Base-by-base conservation (phyloP, 345 rosid species). In the Citrus inodora region DNA sequence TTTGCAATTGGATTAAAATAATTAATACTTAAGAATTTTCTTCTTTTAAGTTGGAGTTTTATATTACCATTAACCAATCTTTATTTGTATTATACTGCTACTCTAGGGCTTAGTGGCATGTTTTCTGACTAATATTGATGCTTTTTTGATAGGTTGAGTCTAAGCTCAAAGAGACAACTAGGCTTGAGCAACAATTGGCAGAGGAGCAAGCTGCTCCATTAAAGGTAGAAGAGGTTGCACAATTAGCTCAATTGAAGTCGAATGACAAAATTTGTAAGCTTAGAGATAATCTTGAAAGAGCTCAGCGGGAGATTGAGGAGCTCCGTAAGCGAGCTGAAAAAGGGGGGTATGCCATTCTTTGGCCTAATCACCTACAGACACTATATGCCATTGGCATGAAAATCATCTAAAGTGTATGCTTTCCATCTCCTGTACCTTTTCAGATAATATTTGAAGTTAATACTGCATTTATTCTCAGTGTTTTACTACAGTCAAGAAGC, bases 161-260 rank as follows among this genome's bases (percentile, higher is more conserved):
- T 25, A 25, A 25, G 27, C 27, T 25, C 27, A 25, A 25, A 25
- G 1, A 25, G 27, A 25, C 27, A 25, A 25, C 27, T 25, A 25
- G 27, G 27, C 89, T 95, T n/a, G 97, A 95, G 79, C 92, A 78
- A 73, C 90, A 90, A 78, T 65, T 95, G 67, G 90, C 91, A 3
- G 94, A 87, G 78, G 99, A 95, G 83, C 93, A 92, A 80, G 94
- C 93, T 4, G 94, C 95, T 11, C 83, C 95, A 75, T 82, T 88
- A 66, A 88, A 77, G 77, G 91, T 94, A 11, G 94, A 95, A 71
- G 86, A 87, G 89, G 81, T 42, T 33, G 94, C 91, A 2, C 88
- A 79, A 1, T 33, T 76, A 58, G 94, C 84, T 74, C 94, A 93
- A 81, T 81, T 67, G 83, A 87, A 84, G 78, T 91, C 97, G 2